These are phyloP conservation scores for Ophiocordyceps australis DNA, from an alignment of 2,329 filamentous ascomycete species.

Conservation along the genomic window DNA sequence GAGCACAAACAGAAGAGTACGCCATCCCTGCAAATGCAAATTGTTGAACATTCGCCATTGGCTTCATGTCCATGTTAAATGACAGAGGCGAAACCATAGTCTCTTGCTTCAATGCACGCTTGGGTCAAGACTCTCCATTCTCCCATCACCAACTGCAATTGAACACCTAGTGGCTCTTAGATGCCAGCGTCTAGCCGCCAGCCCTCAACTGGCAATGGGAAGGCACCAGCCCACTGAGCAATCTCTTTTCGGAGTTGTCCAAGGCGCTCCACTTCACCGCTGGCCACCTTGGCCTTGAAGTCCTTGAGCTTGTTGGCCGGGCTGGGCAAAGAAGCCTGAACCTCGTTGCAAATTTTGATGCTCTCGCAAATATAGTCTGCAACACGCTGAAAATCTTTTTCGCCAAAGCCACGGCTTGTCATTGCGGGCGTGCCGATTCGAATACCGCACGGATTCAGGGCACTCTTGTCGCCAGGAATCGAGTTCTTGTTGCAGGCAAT, in stretches of 20 bases:
- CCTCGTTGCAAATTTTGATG: conserved; percentile 79
- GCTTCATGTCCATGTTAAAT: conserved; percentile 8
- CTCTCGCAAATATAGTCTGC: conserved; percentile 74
- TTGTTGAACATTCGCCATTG: conserved; percentile 10
- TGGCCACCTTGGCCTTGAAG: conserved; percentile 84
- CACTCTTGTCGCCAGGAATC: conserved; percentile 93
- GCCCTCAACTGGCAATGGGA: conserved; percentile 79
- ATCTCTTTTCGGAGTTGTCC: conserved; percentile 80
- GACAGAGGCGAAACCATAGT: too few relatives aligned
- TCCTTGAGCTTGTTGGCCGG: conserved; percentile 99
- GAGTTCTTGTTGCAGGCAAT: conserved; percentile 99
- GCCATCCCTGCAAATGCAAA: conserved; percentile 7
- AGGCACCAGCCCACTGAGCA: conserved; percentile 65
- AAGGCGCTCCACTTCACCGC: conserved; percentile 66
- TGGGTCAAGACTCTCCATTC: too few relatives aligned
- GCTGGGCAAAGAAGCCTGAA: conserved; percentile 76
- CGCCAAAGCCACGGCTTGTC: conserved; percentile 87
- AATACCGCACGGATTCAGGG: conserved; percentile 83
- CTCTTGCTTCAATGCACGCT: too few relatives aligned
- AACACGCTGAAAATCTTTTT: conserved; percentile 82
- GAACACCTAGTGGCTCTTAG: too few relatives aligned
- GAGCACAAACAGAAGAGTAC: conserved; percentile 3
- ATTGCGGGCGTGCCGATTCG: conserved; percentile 95
- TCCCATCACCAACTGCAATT: neutral
- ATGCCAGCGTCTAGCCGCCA: conserved; percentile 44